phyloP scores from a whole-genome alignment of 1,284 basidiomycete species.

The Pseudozyma sp. region DNA sequence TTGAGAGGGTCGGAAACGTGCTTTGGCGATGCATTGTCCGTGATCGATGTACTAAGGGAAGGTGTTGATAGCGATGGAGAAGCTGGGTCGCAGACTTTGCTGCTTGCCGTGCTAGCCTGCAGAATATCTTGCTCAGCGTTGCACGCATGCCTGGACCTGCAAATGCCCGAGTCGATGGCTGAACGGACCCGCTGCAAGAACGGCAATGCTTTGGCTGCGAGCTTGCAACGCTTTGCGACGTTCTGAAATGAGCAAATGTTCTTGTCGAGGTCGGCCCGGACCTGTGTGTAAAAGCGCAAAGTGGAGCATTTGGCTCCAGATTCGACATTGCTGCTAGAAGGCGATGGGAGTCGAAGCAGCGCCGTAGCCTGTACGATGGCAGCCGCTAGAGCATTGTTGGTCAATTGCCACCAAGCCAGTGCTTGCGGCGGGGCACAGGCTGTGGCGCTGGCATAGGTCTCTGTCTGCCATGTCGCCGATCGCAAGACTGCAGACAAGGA shows the following conservation, averaged over 20 bases:
- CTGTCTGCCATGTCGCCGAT: slow-evolving; percentile 36
- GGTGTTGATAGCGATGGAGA: background rate
- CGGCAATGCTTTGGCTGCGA: slow-evolving; percentile 31
- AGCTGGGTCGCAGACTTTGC: background rate
- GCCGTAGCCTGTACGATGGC: slow-evolving; percentile 39
- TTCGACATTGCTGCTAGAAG: background rate
- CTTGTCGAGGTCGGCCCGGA: slow-evolving; percentile 31
- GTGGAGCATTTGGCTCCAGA: background rate
- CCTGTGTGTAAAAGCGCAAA: slow-evolving; percentile 20
- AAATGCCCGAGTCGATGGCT: slow-evolving; percentile 25
- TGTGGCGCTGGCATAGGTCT: slow-evolving; percentile 24
- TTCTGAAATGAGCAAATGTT: slow-evolving; percentile 36
- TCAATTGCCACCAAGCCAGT: slow-evolving; percentile 35
- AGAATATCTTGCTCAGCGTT: background rate
- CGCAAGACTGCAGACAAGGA: slow-evolving; percentile 30
- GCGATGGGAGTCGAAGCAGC: slow-evolving; percentile 22
- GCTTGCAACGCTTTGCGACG: slow-evolving; percentile 37
- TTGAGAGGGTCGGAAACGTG: background rate
- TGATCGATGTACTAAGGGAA: background rate
- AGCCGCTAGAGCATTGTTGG: slow-evolving; percentile 39
- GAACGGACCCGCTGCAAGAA: slow-evolving; percentile 32
- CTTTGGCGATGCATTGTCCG: background rate
- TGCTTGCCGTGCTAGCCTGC: slow-evolving; percentile 2
- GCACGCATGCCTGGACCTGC: slow-evolving; percentile 3
- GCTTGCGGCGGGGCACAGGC: slow-evolving; percentile 25